phyloP scores from a whole-genome alignment of 768 basidiomycete genomes.

The Hericium alpestre region DNA sequence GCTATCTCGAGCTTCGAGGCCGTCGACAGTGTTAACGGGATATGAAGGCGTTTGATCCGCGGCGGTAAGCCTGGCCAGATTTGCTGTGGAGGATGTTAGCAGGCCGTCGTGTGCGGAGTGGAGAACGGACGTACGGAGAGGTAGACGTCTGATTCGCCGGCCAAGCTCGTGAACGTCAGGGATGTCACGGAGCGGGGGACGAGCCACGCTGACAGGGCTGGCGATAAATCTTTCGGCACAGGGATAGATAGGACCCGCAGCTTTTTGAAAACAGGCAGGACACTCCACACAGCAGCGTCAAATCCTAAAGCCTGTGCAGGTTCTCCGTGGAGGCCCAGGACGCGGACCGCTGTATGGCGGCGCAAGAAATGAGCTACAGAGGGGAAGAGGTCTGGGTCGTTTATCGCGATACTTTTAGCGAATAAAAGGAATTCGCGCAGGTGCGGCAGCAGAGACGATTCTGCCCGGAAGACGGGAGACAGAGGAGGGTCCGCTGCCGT shows the following conservation, averaged over 20 bases:
- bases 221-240: slow-evolving; percentile 52
- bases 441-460: slow-evolving; percentile 33
- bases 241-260: slow-evolving; percentile 49
- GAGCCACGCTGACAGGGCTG: slow-evolving; percentile 57
- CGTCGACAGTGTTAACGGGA: too few species aligned
- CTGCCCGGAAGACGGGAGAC: slow-evolving; percentile 33
- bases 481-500: slow-evolving; percentile 26
- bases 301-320: slow-evolving; percentile 42
- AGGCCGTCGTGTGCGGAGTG: background rate
- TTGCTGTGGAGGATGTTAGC: background rate
- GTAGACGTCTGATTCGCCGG: slow-evolving; percentile 7
- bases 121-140: slow-evolving; percentile 23
- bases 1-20: too few species aligned
- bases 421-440: slow-evolving; percentile 52
- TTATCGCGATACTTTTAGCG: slow-evolving; percentile 17
- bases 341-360: slow-evolving; percentile 39
- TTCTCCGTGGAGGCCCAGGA: slow-evolving; percentile 35
- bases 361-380: slow-evolving; percentile 59
- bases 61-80: background rate
- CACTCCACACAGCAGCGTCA: slow-evolving; percentile 62
- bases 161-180: slow-evolving; percentile 32
- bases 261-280: slow-evolving; percentile 45
- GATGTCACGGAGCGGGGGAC: slow-evolving; percentile 41
- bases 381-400: slow-evolving; percentile 57
- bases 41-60: background rate